Conservation (phyloP, 257 asterid species). For the Galeopsis tetrahit region DNA sequence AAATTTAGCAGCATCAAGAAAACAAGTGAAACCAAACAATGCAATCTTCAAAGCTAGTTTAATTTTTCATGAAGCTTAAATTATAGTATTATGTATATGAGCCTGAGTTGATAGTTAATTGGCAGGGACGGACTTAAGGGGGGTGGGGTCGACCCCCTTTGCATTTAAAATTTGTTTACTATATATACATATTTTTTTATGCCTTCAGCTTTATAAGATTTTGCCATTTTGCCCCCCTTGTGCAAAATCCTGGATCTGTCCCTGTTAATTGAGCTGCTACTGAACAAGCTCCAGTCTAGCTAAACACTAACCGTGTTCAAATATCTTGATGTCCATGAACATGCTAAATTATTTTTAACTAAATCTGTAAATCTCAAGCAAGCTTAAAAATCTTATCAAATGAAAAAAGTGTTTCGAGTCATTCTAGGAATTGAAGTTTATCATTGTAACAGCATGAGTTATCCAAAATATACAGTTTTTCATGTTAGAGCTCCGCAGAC, state of each 20-base stretch:
- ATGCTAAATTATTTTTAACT: neutral
- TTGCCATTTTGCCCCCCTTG: too few species aligned
- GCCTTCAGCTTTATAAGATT: too few species aligned
- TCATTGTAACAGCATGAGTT: neutral
- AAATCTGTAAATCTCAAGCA: neutral
- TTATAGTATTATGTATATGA: neutral
- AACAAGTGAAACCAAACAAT: neutral
- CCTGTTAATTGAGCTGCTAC: neutral
- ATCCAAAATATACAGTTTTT: slow-evolving; percentile 7
- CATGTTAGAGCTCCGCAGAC: slow-evolving; percentile 12
- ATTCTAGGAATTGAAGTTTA: neutral
- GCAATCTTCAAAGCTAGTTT: slow-evolving; percentile 1
- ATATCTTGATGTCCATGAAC: neutral
- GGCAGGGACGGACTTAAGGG: too few species aligned
- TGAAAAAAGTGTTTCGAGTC: neutral
- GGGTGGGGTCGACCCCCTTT: too few species aligned
- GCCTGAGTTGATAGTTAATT: neutral
- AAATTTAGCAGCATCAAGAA: neutral
- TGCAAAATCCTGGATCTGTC: too few species aligned
- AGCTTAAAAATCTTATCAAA: slow-evolving; percentile 3
- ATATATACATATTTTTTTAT: too few species aligned
- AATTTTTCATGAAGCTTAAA: neutral
- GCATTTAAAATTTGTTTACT: too few species aligned
- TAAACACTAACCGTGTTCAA: neutral
- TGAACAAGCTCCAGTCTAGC: neutral